Conservation (phyloP, 2,329 filamentous ascomycete species). For the Samsoniella hepiali region DNA sequence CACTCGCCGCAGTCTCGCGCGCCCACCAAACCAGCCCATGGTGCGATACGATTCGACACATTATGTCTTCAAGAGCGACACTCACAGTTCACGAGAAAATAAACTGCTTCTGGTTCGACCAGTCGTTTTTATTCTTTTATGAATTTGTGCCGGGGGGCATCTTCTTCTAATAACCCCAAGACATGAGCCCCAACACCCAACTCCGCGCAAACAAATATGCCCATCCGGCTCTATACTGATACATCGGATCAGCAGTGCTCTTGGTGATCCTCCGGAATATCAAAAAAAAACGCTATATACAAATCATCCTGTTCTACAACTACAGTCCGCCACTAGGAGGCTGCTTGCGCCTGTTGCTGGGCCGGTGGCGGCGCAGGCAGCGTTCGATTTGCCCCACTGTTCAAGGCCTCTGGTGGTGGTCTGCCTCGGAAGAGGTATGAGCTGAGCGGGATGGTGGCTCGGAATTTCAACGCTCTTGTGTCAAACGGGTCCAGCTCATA, state of each 20-base stretch:
- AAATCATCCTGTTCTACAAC: slow-evolving; percentile 21
- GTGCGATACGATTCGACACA: not conserved
- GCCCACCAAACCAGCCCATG: not conserved
- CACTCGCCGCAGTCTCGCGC: not conserved
- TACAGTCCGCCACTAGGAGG: slow-evolving; percentile 15
- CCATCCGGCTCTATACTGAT: slow-evolving; percentile 14
- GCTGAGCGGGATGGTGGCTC: slow-evolving; percentile 55
- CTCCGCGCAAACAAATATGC: slow-evolving; percentile 17
- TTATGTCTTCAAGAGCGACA: not conserved
- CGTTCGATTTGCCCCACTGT: slow-evolving; percentile 21
- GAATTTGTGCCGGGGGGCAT: slow-evolving; percentile 15
- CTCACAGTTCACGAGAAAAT: not conserved
- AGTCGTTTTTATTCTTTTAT: slow-evolving; percentile 17
- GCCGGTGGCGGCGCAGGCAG: slow-evolving; percentile 22
- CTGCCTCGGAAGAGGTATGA: slow-evolving; percentile 40
- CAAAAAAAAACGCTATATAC: slow-evolving; percentile 16
- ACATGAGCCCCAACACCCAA: slow-evolving; percentile 12
- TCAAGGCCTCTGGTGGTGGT: slow-evolving; percentile 28
- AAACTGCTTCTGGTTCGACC: slow-evolving; percentile 6
- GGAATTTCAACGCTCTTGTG: slow-evolving; percentile 56
- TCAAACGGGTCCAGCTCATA: slow-evolving; percentile 74
- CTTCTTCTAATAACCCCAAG: slow-evolving; percentile 17
- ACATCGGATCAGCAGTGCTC: slow-evolving; percentile 5
- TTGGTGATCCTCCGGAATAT: slow-evolving; percentile 2
- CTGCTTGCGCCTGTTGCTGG: slow-evolving; percentile 23